These are phyloP conservation scores for Cyberlindnera americana DNA, from an alignment of 805 yeast genomes.

Conservation along the genomic window DNA sequence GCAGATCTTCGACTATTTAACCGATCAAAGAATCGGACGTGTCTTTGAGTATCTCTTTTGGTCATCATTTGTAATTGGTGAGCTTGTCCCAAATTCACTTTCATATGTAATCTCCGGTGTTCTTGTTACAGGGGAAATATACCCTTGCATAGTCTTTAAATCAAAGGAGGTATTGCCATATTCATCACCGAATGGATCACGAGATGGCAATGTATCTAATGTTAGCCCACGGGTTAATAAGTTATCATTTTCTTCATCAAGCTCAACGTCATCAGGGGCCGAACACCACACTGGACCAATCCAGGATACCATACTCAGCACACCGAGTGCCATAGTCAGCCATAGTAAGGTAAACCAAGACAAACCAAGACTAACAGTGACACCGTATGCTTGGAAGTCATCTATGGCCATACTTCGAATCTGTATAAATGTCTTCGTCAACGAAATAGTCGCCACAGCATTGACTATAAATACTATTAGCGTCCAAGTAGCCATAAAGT, in stretches of 20 bases:
- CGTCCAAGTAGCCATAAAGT: slow-evolving; percentile 36
- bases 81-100: neutral
- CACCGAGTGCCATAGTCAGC: slow-evolving; percentile 29
- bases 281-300: slow-evolving; percentile 52
- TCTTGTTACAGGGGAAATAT: neutral
- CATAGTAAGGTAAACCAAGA: slow-evolving; percentile 41
- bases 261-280: slow-evolving; percentile 32
- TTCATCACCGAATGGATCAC: slow-evolving; percentile 1
- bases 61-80: neutral
- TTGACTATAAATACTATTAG: slow-evolving; percentile 33
- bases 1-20: too few relatives aligned
- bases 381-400: slow-evolving; percentile 45
- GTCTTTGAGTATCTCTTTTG: neutral
- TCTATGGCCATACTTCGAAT: slow-evolving; percentile 8
- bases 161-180: neutral
- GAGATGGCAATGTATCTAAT: neutral
- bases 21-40: slow-evolving; percentile 6
- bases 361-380: slow-evolving; percentile 39
- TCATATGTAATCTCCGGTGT: slow-evolving; percentile 1
- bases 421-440: slow-evolving; percentile 30
- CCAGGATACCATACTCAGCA: slow-evolving; percentile 31
- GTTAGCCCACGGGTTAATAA: neutral
- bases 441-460: slow-evolving; percentile 30
- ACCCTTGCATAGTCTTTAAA: neutral
- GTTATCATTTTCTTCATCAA: slow-evolving; percentile 7